phyloP scores from a whole-genome alignment of 768 basidiomycete genomes.

The Cystobasidium onofrii region DNA sequence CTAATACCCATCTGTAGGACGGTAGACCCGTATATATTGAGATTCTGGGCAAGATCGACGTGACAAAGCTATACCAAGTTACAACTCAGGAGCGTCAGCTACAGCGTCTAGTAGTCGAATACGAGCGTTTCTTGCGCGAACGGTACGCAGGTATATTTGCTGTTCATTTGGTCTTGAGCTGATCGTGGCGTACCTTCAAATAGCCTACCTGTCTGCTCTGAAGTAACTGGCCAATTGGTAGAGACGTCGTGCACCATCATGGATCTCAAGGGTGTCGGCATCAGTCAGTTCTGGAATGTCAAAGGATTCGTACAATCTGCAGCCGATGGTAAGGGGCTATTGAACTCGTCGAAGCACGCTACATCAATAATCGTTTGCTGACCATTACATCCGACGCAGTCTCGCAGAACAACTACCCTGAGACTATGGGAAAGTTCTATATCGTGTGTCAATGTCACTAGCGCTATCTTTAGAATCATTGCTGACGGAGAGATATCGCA shows the following conservation, averaged over 20 bases:
- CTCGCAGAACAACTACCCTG: slow-evolving; percentile 85
- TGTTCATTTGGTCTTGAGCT: neutral
- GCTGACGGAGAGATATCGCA: neutral
- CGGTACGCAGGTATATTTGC: slow-evolving; percentile 47
- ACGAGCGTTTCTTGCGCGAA: slow-evolving; percentile 74
- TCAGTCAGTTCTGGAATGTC: slow-evolving; percentile 78
- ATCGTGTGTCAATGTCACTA: slow-evolving; percentile 61
- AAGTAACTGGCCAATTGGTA: slow-evolving; percentile 68
- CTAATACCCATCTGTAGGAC: slow-evolving; percentile 53
- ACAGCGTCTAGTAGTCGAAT: slow-evolving; percentile 79
- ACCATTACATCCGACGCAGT: slow-evolving; percentile 46
- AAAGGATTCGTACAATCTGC: slow-evolving; percentile 80
- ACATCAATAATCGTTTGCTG: no score
- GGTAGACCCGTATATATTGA: slow-evolving; percentile 95
- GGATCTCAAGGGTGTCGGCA: slow-evolving; percentile 60
- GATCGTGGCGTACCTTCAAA: slow-evolving; percentile 44
- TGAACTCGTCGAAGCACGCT: no score
- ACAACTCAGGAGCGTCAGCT: slow-evolving; percentile 83
- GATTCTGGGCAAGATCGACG: slow-evolving; percentile 78
- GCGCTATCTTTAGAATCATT: no score
- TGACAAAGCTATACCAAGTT: slow-evolving; percentile 66
- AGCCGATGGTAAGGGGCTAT: slow-evolving; percentile 44
- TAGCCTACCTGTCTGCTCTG: slow-evolving; percentile 60
- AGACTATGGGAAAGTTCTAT: slow-evolving; percentile 90
- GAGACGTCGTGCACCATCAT: slow-evolving; percentile 97